Conservation (phyloP, 2,329 filamentous ascomycete species). For the Periconia sp. region DNA sequence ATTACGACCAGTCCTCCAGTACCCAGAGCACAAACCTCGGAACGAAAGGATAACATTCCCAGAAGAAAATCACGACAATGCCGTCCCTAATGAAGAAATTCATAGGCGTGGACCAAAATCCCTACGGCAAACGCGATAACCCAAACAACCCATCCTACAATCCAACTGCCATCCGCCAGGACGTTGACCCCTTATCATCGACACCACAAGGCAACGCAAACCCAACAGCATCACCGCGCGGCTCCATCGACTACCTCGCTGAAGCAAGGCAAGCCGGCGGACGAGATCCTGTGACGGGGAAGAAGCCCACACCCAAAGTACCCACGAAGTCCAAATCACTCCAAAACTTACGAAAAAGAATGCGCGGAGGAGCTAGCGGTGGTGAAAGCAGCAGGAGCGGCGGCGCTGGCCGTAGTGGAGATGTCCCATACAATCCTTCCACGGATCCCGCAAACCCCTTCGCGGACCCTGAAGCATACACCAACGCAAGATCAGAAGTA, state of each 20-base stretch:
- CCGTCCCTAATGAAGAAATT: not conserved
- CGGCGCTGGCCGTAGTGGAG: not conserved
- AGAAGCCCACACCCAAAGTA: not conserved
- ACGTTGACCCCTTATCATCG: not conserved
- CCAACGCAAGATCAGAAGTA: not conserved
- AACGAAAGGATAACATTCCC: too few relatives aligned
- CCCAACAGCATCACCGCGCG: constrained; percentile 5
- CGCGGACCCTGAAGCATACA: not conserved
- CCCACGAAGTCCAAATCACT: not conserved
- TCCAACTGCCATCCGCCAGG: not conserved
- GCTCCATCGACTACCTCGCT: constrained; percentile 15
- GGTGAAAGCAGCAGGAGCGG: not conserved
- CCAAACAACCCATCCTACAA: not conserved
- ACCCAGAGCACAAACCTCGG: too few relatives aligned
- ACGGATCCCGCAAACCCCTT: not conserved
- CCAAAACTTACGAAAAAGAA: not conserved
- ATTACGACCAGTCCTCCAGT: too few relatives aligned
- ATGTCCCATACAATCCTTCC: too few relatives aligned
- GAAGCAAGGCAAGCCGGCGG: constrained; percentile 21
- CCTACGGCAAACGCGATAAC: not conserved
- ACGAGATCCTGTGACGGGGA: constrained; percentile 22
- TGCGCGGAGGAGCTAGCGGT: not conserved
- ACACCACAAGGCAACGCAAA: not conserved
- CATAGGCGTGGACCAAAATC: not conserved
- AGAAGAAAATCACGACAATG: not conserved